Evolutionary conservation across 805 yeast species (phyloP).

Genomic region (Spathaspora girioi): DNA sequence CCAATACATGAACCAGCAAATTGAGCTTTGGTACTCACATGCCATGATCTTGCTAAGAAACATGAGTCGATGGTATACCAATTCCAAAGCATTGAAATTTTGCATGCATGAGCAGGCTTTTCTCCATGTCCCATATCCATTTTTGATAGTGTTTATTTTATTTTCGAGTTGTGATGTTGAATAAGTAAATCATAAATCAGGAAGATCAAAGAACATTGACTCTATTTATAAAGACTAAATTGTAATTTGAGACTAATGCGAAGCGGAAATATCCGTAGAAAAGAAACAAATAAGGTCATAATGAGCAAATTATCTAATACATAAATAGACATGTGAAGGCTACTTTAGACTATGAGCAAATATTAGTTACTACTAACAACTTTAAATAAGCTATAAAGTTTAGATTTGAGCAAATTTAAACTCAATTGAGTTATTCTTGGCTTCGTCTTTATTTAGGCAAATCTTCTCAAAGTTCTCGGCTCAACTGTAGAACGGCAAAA

Average conservation of each 20-base stretch:
- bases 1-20: conserved; percentile 77
- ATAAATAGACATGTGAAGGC: neutral
- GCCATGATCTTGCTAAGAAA: conserved; percentile 64
- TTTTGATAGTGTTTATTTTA: neutral
- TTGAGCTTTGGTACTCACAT: conserved; percentile 50
- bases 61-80: conserved; percentile 69
- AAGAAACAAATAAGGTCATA: neutral
- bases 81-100: conserved; percentile 63
- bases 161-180: too few relatives aligned
- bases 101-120: conserved; percentile 16
- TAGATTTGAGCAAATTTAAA: neutral
- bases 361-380: neutral
- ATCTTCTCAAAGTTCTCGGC: neutral
- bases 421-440: neutral
- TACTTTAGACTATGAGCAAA: neutral
- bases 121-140: conserved; percentile 4
- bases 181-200: neutral
- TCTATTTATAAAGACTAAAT: neutral
- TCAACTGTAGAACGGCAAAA: too few relatives aligned
- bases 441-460: neutral
- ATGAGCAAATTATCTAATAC: neutral
- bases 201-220: neutral
- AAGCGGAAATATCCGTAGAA: neutral
- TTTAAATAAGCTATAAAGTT: neutral
- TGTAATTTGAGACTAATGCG: neutral